phyloP scores from a whole-genome alignment of 768 basidiomycete genomes.

The Calocera cornea region DNA sequence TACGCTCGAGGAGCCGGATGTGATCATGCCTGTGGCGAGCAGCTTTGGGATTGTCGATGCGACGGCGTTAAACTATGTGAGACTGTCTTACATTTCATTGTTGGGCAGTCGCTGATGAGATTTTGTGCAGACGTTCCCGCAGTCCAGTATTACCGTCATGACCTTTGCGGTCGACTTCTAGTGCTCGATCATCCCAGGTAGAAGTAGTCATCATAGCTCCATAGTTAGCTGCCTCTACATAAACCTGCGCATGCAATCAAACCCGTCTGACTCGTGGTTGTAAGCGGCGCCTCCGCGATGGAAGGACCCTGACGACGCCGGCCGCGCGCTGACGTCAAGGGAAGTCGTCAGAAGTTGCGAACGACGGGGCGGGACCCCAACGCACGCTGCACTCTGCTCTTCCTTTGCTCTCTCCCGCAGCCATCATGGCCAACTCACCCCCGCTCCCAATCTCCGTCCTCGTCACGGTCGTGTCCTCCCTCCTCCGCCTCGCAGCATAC shows the following conservation, averaged over 20 bases:
- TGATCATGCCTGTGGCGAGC: slow-evolving; percentile 35
- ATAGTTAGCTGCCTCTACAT: not conserved
- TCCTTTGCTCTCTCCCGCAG: not conserved
- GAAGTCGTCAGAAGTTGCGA: not conserved
- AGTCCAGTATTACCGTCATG: slow-evolving; percentile 1
- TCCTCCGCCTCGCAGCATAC: not conserved
- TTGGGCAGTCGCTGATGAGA: not conserved
- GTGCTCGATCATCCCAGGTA: not conserved
- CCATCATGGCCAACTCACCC: not conserved
- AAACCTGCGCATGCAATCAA: not conserved
- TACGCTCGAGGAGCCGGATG: slow-evolving; percentile 37
- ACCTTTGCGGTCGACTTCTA: slow-evolving; percentile 1
- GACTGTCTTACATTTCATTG: not conserved
- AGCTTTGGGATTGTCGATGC: slow-evolving; percentile 21
- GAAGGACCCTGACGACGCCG: not conserved
- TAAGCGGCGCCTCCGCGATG: not conserved
- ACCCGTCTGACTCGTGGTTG: not conserved
- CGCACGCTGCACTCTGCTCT: not conserved
- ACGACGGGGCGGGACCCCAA: not conserved
- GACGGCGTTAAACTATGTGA: not conserved
- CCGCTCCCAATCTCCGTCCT: not conserved
- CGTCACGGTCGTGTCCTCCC: not conserved
- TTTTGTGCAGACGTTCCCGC: not conserved
- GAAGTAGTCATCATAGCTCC: not conserved
- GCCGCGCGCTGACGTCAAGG: not conserved